Evolutionary conservation across 2,329 filamentous ascomycete species (phyloP), one percentile per base, ranked within the genome.

Genomic region (Phyllosticta citrichinensis): DNA sequence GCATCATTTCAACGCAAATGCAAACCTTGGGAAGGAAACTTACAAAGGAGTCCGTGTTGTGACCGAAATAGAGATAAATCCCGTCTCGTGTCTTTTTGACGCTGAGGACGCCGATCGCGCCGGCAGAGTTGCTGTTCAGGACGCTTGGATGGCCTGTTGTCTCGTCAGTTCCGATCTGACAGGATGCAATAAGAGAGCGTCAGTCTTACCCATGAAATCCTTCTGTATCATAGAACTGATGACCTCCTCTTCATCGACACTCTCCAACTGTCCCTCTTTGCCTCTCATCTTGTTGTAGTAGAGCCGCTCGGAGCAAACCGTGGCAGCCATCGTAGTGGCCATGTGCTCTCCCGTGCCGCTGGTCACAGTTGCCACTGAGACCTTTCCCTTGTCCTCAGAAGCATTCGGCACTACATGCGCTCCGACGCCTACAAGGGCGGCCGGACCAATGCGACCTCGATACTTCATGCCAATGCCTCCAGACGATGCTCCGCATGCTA

Each of bases 381-480:
- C 81, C 54, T 80, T 78, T 2, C 89, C 84, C 6, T 83, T 77
- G 69, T 97, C 92, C 30, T 83, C 80, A 1, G 83, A 78, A 64
- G 91, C 85, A 25, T 80, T 79, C 1, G 93, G 93, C n/a, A 97
- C 83, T 27, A 99, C 87, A 40, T 90, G 88, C 20, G 91, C 93
- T 61, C 94, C 94, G 58, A 97, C 85, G 8, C 94, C 93, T 14
- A 97, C 89, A 17, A 99, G 81, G 20, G 94, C 94, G 35, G 94
- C 95, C 33, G 94, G 94, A 0, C 94, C 95, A 64, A 96, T 83
- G 40, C 94, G 87, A 5, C 94, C 95, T 63, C 86, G 85, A 73
- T 96, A 92, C 72, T 99, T 99, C 93, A 99, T 97, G 27, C 94
- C 93, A 71, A 99, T 99, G 1, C 94, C 94, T 5, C 94, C 94